Evolutionary conservation across 2,329 filamentous ascomycete genomes (phyloP), one percentile per base, ranked within the genome.

Genomic region (Remersonia thermophila): DNA sequence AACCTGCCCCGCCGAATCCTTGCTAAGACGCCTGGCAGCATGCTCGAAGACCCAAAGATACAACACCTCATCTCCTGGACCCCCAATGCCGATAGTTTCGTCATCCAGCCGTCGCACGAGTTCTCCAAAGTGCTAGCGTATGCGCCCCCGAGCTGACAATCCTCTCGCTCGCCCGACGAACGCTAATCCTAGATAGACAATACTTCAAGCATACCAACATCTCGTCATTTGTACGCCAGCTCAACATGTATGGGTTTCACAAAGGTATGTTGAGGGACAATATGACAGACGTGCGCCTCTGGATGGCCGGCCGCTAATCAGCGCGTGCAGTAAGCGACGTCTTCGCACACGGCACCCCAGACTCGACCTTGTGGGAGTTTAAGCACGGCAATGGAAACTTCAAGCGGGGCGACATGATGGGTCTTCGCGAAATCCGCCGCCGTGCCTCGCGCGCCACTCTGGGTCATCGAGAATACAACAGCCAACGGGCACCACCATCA

Each of bases 201-300:
- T 98, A 98, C 57, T 98, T 98, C 59, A 98, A 98, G 55, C 91
- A 98, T 57, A 98, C 89, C 49, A 98, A 98, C 55, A 94, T 96
- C 42, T 96, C 91, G 9, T 96, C 91, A 1, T 98, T 98, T 57
- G 91, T 98, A 33, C 77, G 91, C 33, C 91, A 98, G 62, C 64
- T 98, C 34, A 98, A 98, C 56, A 98, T 98, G 91, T 98, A 98
- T 51, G 91, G 91, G 6, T 98, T 98, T 59, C 91, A 98, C 57
- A 98, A 98, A 82, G 87, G 87, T 93, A 49, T 32, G 36, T 4
- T 7, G 14, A 12, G 20, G 9, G 20, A 23, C 9, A 23, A 6
- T 23, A 9, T 23, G 20, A n/a, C 17, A 16, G 55, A 51, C 14
- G 15, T n/a, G 35, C 11, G 7, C 11, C 12, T 28, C 29, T 33